Conservation (phyloP, 2,329 filamentous ascomycete species). For the Phaeophleospora eucalypticola region DNA sequence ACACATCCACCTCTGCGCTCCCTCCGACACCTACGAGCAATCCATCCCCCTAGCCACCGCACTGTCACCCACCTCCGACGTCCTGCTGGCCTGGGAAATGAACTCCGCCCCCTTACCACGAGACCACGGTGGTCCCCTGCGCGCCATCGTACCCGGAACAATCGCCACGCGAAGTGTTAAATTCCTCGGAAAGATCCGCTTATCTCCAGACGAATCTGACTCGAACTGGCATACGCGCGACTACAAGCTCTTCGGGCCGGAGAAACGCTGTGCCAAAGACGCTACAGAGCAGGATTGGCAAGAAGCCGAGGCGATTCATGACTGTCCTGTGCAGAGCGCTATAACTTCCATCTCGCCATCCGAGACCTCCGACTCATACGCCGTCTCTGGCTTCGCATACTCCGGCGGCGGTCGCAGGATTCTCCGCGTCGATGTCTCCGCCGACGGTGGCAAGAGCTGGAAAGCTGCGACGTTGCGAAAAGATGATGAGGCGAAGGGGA, state of each 20-base stretch:
- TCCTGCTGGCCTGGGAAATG: slow-evolving; percentile 68
- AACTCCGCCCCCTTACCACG: slow-evolving; percentile 60
- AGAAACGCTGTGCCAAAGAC: slow-evolving; percentile 24
- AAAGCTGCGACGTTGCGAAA: slow-evolving; percentile 58
- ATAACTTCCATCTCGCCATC: slow-evolving; percentile 47
- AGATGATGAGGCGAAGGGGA: slow-evolving; percentile 45
- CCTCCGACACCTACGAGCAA: slow-evolving; percentile 22
- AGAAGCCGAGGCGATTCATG: slow-evolving; percentile 60
- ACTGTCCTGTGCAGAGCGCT: slow-evolving; percentile 64
- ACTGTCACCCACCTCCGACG: slow-evolving; percentile 59
- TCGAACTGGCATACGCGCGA: slow-evolving; percentile 64
- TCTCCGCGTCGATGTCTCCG: slow-evolving; percentile 62
- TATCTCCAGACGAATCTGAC: slow-evolving; percentile 62
- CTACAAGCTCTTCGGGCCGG: slow-evolving; percentile 65
- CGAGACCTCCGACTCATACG: slow-evolving; percentile 20
- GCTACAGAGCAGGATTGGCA: slow-evolving; percentile 57
- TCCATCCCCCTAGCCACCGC: slow-evolving; percentile 37
- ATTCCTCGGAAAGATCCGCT: slow-evolving; percentile 57
- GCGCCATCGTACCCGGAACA: slow-evolving; percentile 58
- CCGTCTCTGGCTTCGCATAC: slow-evolving; percentile 61
- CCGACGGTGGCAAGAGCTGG: slow-evolving; percentile 62
- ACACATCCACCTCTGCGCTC: slow-evolving; percentile 51
- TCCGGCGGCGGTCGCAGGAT: slow-evolving; percentile 64
- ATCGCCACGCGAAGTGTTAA: slow-evolving; percentile 64
- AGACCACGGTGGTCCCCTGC: slow-evolving; percentile 63